A percentile compares a stretch with the other conserved stretches of the same genome.
Evolutionary conservation across 441 rosid species (phyloP).

Genomic region (Mallotus repandus): DNA sequence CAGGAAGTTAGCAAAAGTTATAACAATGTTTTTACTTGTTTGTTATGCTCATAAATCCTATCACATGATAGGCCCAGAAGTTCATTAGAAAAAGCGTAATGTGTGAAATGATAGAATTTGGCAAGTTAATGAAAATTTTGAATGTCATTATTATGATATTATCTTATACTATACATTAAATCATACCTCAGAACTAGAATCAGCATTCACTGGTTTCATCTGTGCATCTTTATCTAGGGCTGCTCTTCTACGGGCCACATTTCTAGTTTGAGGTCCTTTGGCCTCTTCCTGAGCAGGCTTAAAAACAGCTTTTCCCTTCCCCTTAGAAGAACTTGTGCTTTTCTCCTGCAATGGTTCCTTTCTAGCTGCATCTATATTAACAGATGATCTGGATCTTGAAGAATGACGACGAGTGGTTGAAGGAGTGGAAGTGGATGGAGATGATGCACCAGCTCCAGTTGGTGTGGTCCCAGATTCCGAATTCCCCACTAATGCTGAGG

Average conservation of each 20-base stretch:
- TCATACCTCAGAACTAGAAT: constrained; percentile 93
- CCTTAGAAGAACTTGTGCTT: constrained; percentile 76
- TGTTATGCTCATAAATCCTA: background rate
- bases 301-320: constrained; percentile 97
- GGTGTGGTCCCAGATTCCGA: constrained; percentile 64
- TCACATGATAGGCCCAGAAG: background rate
- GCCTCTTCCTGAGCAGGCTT: constrained; percentile 74
- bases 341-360: constrained; percentile 74
- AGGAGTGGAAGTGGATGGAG: constrained; percentile 79
- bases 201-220: constrained; percentile 69
- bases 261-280: constrained; percentile 97
- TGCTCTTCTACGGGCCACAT: constrained; percentile 84
- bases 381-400: constrained; percentile 81
- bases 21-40: background rate
- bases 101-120: background rate
- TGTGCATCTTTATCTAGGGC: constrained; percentile 73
- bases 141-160: background rate
- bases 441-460: constrained; percentile 71
- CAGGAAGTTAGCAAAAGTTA: background rate
- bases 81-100: background rate
- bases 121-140: background rate
- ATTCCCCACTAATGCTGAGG: constrained; percentile 60
- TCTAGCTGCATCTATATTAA: constrained; percentile 64
- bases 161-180: background rate
- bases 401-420: constrained; percentile 73